Evolutionary conservation across 176 grass and related monocot species (phyloP).

Genomic region (Carex scoparia): DNA sequence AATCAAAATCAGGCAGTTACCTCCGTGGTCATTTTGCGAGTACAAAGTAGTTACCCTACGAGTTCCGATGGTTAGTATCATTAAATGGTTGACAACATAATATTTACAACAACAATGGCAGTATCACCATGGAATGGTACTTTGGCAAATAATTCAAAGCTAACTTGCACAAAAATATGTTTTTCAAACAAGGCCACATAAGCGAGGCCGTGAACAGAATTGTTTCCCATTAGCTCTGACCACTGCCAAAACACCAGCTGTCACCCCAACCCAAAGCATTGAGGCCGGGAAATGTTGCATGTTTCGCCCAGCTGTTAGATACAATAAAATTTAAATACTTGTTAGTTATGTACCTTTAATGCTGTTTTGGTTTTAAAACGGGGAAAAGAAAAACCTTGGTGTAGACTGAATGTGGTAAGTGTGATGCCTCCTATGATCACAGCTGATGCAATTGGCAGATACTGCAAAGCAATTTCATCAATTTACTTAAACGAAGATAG

Average conservation of each 20-base stretch:
- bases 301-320: constrained; percentile 42
- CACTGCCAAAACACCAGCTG: constrained; percentile 67
- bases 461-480: constrained; percentile 41
- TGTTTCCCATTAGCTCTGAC: constrained; percentile 96
- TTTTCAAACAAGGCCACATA: constrained; percentile 61
- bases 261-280: constrained; percentile 61
- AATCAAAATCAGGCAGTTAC: background rate
- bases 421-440: constrained; percentile 87
- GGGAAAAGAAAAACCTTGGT: constrained; percentile 59
- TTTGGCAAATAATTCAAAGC: background rate
- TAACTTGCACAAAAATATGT: background rate
- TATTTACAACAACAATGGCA: constrained; percentile 23
- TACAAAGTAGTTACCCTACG: background rate
- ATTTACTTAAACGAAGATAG: background rate
- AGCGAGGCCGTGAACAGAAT: constrained; percentile 83
- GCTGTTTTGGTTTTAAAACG: background rate
- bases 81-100: background rate
- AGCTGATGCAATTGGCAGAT: constrained; percentile 80
- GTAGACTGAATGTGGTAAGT: constrained; percentile 67
- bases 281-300: constrained; percentile 56
- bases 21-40: background rate
- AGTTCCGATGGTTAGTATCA: background rate
- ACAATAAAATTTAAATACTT: background rate
- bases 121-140: background rate
- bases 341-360: background rate